A percentile compares a stretch with the other conserved stretches of the same genome.
phyloP scores from a whole-genome alignment of 2,329 filamentous ascomycete species.

The Pyricularia sp. region DNA sequence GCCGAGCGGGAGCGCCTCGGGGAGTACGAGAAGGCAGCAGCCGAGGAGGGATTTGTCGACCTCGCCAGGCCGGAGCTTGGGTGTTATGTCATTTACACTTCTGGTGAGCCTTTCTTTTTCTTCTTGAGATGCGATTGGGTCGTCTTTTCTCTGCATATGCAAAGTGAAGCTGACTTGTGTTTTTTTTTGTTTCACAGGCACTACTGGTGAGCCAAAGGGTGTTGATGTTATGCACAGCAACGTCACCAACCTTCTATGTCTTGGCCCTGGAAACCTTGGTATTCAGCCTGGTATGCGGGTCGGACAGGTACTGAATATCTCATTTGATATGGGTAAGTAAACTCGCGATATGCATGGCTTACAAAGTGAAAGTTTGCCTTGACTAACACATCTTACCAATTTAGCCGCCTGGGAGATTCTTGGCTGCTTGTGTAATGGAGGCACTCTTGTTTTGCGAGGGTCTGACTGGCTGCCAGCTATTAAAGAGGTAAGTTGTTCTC shows the following conservation, averaged over 20 bases:
- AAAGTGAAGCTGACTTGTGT: background rate
- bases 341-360: background rate
- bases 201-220: slow-evolving; percentile 32
- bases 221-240: slow-evolving; percentile 6
- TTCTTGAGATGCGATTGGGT: too few relatives aligned
- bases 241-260: slow-evolving; percentile 36
- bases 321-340: slow-evolving; percentile 51
- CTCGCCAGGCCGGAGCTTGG: slow-evolving; percentile 20
- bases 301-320: slow-evolving; percentile 46
- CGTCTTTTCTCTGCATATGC: too few relatives aligned
- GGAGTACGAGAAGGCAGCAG: background rate
- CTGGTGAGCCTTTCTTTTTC: slow-evolving; percentile 14
- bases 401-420: slow-evolving; percentile 53
- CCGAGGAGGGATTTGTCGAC: slow-evolving; percentile 5
- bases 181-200: slow-evolving; percentile 22
- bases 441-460: slow-evolving; percentile 42
- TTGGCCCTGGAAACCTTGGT: slow-evolving; percentile 28
- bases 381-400: background rate
- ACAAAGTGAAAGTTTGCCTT: background rate
- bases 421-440: slow-evolving; percentile 45
- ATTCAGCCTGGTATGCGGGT: slow-evolving; percentile 40
- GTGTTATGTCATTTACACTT: slow-evolving; percentile 45
- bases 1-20: background rate
- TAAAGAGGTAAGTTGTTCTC: background rate
- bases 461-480: slow-evolving; percentile 29